Evolutionary conservation across 1,139 yeast genomes (phyloP), one percentile per base, ranked within the genome.

Genomic region (Yamadazyma mexicana): DNA sequence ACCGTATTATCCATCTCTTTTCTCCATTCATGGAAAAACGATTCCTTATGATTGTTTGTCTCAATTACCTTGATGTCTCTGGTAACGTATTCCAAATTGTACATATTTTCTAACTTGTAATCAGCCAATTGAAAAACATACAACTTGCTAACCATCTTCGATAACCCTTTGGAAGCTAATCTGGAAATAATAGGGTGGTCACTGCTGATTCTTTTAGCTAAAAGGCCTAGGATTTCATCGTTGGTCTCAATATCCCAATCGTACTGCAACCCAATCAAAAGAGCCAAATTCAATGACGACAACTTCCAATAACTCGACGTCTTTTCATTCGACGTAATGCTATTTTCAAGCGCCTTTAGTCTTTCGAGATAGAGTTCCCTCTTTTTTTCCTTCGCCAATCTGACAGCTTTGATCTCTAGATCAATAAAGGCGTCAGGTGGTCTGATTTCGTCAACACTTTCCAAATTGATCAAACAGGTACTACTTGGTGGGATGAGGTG

Each of bases 171-270:
- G 42, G 84, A 65, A 10, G 87, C 83, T 33, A 78, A 62, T 40
- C 81, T 74, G 1, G 91, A 74, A 32, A 87, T 68, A 3, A 76
- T 66, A 0, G 97, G 97, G 58, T 89, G 96, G 28, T 79, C 80
- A 17, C 77, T 73, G n/a, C 77, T 62, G 0, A 87, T 76, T 33
- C 77, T 77, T 11, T 69, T 64, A 11, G 79, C 68, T 34, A 89
- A 66, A 7, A 76, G 55, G 23, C 61, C 61, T 14, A 85, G 55
- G 0, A 77, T 68, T 1, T 69, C 70, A 1, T 67, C 66, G 4
- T 65, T 55, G 1, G 77, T 61, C 1, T 71, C 66, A 23, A 78
- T 61, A 44, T 83, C 87, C 32, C 74, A 58, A 48, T 76, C 79
- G 2, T 75, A 63, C 52, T 84, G 87, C 7, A 85, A 55, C 26